Base-by-base conservation (phyloP, 148 eudicot species). In the Pharnaceum exiguum region DNA sequence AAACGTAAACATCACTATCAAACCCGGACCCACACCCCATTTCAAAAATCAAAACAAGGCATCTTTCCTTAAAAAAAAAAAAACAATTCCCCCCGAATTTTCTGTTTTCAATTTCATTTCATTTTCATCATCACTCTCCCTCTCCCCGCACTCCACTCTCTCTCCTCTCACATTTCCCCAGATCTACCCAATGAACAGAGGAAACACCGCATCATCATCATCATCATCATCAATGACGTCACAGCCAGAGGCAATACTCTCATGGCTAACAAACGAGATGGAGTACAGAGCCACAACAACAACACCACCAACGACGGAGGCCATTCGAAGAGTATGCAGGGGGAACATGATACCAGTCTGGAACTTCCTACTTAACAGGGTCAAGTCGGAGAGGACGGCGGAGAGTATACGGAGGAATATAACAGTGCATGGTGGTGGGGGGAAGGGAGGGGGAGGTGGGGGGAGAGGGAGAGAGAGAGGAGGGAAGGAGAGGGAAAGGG, bases 291-390 rank as follows among this genome's bases (percentile, higher is more conserved):
- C n/a, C n/a, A n/a, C n/a, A n/a, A n/a, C n/a, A n/a, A n/a, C n/a
- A n/a, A n/a, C n/a, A n/a, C n/a, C n/a, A n/a, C 95, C 93, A 11
- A 74, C 89, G 0, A 63, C 53, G 1, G 99, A 93, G 23, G 75
- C 96, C 5, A 62, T 93, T 9, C 75, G 96, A 37, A 81, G 70
- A 73, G 71, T 86, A 57, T 89, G 86, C 55, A 79, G 99, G 2
- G 99, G 99, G 61, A 93, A 93, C 47, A 91, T 91, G 98, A 87
- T 91, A 9, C 98, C 98, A 0, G 88, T 91, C 19, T 91, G 96
- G 98, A 79, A 51, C 38, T 91, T 91, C 42, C 39, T 91, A 65
- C 43, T 87, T 23, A 73, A 72, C 63, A 74, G 99, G 54, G 96
- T 89, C 63, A 89, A 84, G 60, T 93, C 99, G 59, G 99, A 93